Evolutionary conservation across 441 rosid genomes (phyloP), one percentile per base, ranked within the genome.

Genomic region (Jatropha podagrica): DNA sequence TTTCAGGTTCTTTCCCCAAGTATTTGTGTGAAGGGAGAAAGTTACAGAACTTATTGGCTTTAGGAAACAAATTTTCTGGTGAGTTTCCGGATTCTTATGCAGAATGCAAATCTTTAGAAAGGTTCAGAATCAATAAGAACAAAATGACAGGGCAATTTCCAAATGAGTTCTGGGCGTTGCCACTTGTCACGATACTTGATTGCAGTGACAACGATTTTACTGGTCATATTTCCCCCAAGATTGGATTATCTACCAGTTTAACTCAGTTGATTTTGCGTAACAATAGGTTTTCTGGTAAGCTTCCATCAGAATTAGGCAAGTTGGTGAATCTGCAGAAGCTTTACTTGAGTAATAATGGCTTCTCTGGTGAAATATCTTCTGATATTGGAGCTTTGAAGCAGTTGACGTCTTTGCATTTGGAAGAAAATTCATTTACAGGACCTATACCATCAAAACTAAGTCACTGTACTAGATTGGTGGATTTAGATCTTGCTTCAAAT

Each of bases 401-500:
- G 81, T 80, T 95, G 37, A 68, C 89, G 9, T 86, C 91, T 58
- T 80, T 93, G 81, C 91, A 91, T 83, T 79, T 93, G 73, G 98
- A 91, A 71, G 82, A 70, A 69, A 95, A 95, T 78, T 85, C 87
- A 0, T 65, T 95, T 32, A 82, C 85, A 1, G 99, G 98, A 74
- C 20, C 51, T 1, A 91, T 95, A 56, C 97, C 99, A 0, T 6
- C 37, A 1, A 85, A 84, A 48, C 60, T 95, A 41, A 85, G 87
- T 37, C 55, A 76, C 13, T 93, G 97, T 67, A 63, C 65, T 38
- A 82, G 79, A 78, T 63, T 95, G 79, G 97, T 90, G 66, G 98
- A 95, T 77, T 77, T 95, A 79, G 88, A 85, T 81, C 96, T 91
- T 26, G 92, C 97, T 32, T 64, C 37, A n/a, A 95, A 95, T 84